A percentile compares a stretch with the other conserved stretches of the same genome.
Conservation (phyloP, 371 early-diverging fungal species). For the Syncephalastrum sp. region DNA sequence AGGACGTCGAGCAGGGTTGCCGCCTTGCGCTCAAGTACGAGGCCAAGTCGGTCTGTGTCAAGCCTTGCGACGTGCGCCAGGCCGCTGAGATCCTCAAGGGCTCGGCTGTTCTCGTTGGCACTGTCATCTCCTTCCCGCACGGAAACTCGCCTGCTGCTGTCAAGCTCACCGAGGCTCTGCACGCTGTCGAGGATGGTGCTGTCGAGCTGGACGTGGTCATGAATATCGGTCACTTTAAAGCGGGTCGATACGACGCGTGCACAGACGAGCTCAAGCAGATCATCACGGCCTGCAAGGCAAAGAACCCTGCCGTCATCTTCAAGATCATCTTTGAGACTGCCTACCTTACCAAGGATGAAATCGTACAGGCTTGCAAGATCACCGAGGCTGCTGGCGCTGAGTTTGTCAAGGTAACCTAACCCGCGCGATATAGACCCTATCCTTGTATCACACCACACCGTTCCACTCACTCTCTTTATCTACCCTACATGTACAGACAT, state of each 20-base stretch:
- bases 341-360: constrained; percentile 59
- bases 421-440: neutral
- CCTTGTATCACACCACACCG: constrained; percentile 1
- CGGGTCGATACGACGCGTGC: constrained; percentile 46
- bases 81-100: constrained; percentile 46
- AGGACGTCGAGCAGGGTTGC: constrained; percentile 60
- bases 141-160: constrained; percentile 57
- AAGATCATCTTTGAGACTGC: constrained; percentile 70
- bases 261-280: constrained; percentile 50
- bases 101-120: constrained; percentile 56
- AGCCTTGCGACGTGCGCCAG: constrained; percentile 63
- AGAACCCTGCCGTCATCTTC: constrained; percentile 47
- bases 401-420: constrained; percentile 50
- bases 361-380: constrained; percentile 50
- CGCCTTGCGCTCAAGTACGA: constrained; percentile 53
- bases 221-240: constrained; percentile 61
- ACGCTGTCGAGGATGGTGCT: constrained; percentile 60
- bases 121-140: constrained; percentile 69
- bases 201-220: constrained; percentile 66
- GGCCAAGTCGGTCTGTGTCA: constrained; percentile 63
- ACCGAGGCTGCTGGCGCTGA: constrained; percentile 59
- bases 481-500: constrained; percentile 31
- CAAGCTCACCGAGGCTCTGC: constrained; percentile 58
- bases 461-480: neutral
- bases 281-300: constrained; percentile 40